Evolutionary conservation across 768 basidiomycete species (phyloP).

Genomic region (Gymnopilus dilepis): DNA sequence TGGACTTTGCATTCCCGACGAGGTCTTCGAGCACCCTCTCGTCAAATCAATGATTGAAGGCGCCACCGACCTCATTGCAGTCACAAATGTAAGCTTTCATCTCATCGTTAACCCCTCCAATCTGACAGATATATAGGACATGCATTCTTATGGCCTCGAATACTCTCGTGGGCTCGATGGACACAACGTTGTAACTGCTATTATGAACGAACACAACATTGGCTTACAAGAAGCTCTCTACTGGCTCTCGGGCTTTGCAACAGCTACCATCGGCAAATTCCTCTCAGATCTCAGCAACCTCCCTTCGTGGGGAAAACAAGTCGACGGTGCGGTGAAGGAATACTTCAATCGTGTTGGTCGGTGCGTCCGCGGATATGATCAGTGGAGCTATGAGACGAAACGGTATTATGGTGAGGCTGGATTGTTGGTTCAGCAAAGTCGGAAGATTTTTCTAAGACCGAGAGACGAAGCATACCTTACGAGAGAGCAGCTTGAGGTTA

Average conservation of each 20-base stretch:
- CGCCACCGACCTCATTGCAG: conserved; percentile 42
- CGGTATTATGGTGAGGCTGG: conserved; percentile 45
- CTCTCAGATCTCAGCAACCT: conserved; percentile 40
- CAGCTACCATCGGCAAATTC: conserved; percentile 41
- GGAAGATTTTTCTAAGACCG: conserved; percentile 21
- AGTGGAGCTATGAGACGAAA: conserved; percentile 56
- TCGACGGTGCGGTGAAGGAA: conserved; percentile 39
- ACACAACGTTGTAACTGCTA: conserved; percentile 56
- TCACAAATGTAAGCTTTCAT: conserved; percentile 36
- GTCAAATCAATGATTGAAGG: conserved; percentile 35
- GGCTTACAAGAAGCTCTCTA: conserved; percentile 46
- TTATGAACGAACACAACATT: conserved; percentile 51
- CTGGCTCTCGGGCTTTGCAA: conserved; percentile 41
- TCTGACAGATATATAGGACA: conserved; percentile 21
- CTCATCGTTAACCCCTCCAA: background rate
- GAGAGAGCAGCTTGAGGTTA: conserved; percentile 17
- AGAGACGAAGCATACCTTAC: conserved; percentile 25
- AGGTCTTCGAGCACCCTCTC: conserved; percentile 45
- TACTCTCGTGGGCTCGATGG: conserved; percentile 38
- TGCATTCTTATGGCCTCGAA: conserved; percentile 37
- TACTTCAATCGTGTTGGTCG: conserved; percentile 55
- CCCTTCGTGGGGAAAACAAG: conserved; percentile 44
- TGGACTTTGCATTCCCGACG: conserved; percentile 43
- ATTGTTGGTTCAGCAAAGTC: conserved; percentile 16
- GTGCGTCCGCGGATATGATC: conserved; percentile 55